A percentile compares a stretch with the other conserved stretches of the same genome.
Conservation (phyloP, 148 eudicot genomes). For the Rhododendron mucronatum region DNA sequence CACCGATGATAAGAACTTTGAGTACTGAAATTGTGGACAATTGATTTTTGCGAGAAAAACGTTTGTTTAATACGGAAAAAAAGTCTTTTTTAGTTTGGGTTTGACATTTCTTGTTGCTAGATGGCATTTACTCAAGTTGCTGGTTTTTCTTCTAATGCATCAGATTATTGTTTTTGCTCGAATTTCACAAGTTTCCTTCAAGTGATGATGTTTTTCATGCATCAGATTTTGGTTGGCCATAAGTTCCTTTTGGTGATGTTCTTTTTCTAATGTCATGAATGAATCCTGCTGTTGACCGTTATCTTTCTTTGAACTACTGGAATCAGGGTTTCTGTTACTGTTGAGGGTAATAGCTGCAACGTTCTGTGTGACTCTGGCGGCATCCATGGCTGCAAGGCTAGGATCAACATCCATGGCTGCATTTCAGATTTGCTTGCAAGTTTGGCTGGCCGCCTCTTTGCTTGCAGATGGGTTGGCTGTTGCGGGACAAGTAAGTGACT, state of each 20-base stretch:
- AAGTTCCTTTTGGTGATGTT: not conserved
- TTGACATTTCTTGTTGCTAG: not conserved
- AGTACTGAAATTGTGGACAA: not conserved
- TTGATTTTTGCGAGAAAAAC: not conserved
- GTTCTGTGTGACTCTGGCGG: slow-evolving; percentile 33
- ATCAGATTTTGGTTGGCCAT: not conserved
- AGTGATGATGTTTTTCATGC: not conserved
- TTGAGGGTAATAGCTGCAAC: slow-evolving; percentile 35
- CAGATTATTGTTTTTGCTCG: not conserved
- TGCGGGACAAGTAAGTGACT: slow-evolving; percentile 26
- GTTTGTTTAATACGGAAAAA: not conserved
- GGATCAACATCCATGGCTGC: slow-evolving; percentile 37
- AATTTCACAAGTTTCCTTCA: not conserved
- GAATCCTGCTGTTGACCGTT: not conserved
- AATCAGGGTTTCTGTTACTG: slow-evolving; percentile 22
- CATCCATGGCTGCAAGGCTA: slow-evolving; percentile 27
- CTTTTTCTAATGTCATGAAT: not conserved
- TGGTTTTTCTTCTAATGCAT: not conserved
- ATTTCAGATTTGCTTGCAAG: slow-evolving; percentile 35
- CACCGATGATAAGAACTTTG: not conserved
- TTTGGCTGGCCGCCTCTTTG: slow-evolving; percentile 32
- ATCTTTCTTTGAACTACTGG: not conserved
- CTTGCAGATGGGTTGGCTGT: slow-evolving; percentile 36
- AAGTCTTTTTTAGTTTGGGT: not conserved
- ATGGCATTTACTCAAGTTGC: not conserved